phyloP scores from a whole-genome alignment of 768 basidiomycete genomes.

The Lentinus brumalis region DNA sequence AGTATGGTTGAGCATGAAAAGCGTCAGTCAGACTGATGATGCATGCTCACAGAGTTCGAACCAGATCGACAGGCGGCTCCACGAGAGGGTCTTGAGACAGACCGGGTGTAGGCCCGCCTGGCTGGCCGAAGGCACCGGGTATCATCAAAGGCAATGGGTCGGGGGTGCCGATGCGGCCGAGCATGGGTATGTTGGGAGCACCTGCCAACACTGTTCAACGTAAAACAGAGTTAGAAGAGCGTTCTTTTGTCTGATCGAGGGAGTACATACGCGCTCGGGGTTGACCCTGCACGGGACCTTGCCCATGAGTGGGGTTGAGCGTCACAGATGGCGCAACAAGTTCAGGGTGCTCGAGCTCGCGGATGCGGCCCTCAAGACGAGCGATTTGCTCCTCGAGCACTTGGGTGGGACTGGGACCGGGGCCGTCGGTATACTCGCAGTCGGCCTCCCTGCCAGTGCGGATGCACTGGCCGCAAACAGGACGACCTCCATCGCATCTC shows the following conservation, averaged over 20 bases:
- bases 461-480: slow-evolving; percentile 65
- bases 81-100: slow-evolving; percentile 14
- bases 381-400: slow-evolving; percentile 62
- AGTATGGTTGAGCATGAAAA: not conserved
- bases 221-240: not conserved
- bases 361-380: slow-evolving; percentile 55
- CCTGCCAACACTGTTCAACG: not conserved
- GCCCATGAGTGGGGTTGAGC: slow-evolving; percentile 9
- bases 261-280: not conserved
- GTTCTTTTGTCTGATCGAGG: not conserved
- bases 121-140: not conserved
- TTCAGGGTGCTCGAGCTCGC: slow-evolving; percentile 29
- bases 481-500: slow-evolving; percentile 71
- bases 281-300: not conserved
- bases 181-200: slow-evolving; percentile 5
- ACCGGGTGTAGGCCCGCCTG: not conserved
- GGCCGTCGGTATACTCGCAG: slow-evolving; percentile 73
- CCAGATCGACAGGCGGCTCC: slow-evolving; percentile 16
- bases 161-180: slow-evolving; percentile 5
- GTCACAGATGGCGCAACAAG: slow-evolving; percentile 13
- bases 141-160: slow-evolving; percentile 1
- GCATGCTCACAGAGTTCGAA: slow-evolving; percentile 15
- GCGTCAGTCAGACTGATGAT: not conserved
- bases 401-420: slow-evolving; percentile 60
- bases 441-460: slow-evolving; percentile 53